Evolutionary conservation across 2,329 filamentous ascomycete species (phyloP).

Genomic region (Leptodontidium sp.): DNA sequence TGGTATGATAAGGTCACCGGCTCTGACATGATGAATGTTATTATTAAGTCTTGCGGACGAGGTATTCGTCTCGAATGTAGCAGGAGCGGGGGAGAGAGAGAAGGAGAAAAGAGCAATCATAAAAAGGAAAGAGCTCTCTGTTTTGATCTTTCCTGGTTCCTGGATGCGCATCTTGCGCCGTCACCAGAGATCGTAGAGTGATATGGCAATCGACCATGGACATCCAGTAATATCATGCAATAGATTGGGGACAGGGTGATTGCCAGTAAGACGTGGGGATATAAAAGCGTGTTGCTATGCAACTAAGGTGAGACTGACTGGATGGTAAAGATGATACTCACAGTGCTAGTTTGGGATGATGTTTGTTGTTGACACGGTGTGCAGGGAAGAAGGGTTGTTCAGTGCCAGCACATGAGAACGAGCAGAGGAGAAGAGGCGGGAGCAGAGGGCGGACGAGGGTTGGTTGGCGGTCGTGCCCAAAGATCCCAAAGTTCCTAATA

Average conservation of each 20-base stretch:
- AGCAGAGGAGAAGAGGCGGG: constrained; percentile 8
- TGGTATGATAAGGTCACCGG: constrained; percentile 37
- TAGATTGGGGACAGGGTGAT: constrained; percentile 27
- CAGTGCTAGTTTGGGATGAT: constrained; percentile 24
- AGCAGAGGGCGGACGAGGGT: background rate
- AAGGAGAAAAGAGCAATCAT: constrained; percentile 16
- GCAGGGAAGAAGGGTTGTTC: constrained; percentile 30
- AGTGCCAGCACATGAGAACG: constrained; percentile 34
- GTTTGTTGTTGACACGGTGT: constrained; percentile 28
- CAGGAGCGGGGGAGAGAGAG: background rate
- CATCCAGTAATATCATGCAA: constrained; percentile 29
- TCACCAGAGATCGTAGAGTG: constrained; percentile 26
- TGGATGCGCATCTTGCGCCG: constrained; percentile 9
- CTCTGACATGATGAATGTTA: constrained; percentile 45
- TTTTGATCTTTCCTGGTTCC: constrained; percentile 19
- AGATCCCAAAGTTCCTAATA: constrained; percentile 1
- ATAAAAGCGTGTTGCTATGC: constrained; percentile 24
- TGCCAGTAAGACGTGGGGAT: constrained; percentile 33
- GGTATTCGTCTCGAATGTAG: constrained; percentile 1
- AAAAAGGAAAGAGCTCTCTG: constrained; percentile 11
- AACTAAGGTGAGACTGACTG: constrained; percentile 27
- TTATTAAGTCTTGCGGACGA: constrained; percentile 24
- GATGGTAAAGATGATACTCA: constrained; percentile 28
- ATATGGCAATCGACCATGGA: constrained; percentile 27
- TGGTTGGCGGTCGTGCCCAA: constrained; percentile 11